These are phyloP conservation scores for Neolentinus lepideus DNA, from an alignment of 1,284 basidiomycete species.

Conservation along the genomic window DNA sequence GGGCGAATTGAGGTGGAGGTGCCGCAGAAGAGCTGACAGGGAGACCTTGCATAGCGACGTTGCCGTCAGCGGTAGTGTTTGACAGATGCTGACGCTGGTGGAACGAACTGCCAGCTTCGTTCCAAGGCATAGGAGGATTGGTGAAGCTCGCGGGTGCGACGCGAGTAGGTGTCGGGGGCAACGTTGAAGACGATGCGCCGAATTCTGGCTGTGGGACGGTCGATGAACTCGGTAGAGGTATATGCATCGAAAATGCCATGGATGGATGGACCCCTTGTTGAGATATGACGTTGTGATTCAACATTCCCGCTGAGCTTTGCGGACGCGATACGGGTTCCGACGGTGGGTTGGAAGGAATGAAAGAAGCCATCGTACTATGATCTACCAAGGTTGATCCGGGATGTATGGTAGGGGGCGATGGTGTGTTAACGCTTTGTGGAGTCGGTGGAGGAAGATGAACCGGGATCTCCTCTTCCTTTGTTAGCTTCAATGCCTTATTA, in stretches of 20 bases:
- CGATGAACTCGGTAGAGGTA: slow-evolving; percentile 7
- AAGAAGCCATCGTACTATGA: slow-evolving; percentile 7
- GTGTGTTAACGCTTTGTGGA: slow-evolving; percentile 16
- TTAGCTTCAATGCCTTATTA: slow-evolving; percentile 56
- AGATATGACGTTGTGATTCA: slow-evolving; percentile 18
- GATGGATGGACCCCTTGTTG: slow-evolving; percentile 13
- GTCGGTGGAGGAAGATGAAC: slow-evolving; percentile 15
- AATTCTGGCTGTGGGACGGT: background rate
- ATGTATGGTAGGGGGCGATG: slow-evolving; percentile 11
- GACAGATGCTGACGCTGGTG: slow-evolving; percentile 23
- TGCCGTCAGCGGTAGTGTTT: slow-evolving; percentile 6
- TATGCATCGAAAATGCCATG: slow-evolving; percentile 15
- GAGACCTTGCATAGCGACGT: slow-evolving; percentile 5
- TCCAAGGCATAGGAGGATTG: background rate
- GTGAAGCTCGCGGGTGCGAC: background rate
- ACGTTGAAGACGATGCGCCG: background rate
- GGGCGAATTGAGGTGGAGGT: slow-evolving; percentile 5
- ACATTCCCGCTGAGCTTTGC: slow-evolving; percentile 29
- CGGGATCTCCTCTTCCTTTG: slow-evolving; percentile 35
- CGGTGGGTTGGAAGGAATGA: slow-evolving; percentile 20
- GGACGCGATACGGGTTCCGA: slow-evolving; percentile 33
- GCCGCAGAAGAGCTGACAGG: background rate
- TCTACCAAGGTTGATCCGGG: background rate
- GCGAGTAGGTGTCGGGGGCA: background rate
- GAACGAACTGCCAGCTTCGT: slow-evolving; percentile 2